phyloP scores from a whole-genome alignment of 1,139 yeast species.

The Blastobotrys apis region DNA sequence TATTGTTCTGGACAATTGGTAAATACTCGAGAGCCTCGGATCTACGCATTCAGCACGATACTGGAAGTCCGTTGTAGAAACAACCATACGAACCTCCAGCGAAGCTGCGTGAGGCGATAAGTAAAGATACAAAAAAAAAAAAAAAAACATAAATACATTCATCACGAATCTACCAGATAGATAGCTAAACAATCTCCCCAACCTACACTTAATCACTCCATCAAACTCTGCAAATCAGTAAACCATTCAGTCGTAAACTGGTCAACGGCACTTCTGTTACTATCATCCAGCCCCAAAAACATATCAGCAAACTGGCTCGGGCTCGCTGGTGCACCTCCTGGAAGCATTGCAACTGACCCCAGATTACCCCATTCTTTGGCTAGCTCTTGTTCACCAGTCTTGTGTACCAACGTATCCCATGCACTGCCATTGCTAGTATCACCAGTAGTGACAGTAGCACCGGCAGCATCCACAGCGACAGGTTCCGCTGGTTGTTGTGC shows the following conservation, averaged over 20 bases:
- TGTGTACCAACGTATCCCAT: conserved; percentile 4
- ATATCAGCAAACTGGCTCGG: conserved; percentile 12
- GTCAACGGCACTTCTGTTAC: conserved; percentile 8
- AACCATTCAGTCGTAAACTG: conserved; percentile 18
- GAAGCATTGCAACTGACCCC: conserved; percentile 1
- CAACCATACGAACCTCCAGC: too few species aligned
- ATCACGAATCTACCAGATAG: neutral
- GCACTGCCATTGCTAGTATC: conserved; percentile 1
- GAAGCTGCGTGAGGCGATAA: too few species aligned
- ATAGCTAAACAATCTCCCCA: too few species aligned
- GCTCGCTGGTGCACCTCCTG: neutral
- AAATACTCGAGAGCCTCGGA: too few species aligned
- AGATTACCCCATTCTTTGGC: conserved; percentile 5
- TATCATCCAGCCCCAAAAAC: conserved; percentile 8
- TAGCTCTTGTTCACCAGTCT: conserved; percentile 10
- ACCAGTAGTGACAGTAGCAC: too few species aligned
- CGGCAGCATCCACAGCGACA: neutral
- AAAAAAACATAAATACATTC: neutral
- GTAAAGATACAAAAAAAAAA: too few species aligned
- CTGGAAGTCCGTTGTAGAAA: too few species aligned
- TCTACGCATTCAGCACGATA: too few species aligned
- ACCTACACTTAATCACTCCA: too few species aligned
- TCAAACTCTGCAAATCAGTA: conserved; percentile 14
- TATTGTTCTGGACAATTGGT: too few species aligned
- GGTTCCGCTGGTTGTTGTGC: neutral